Evolutionary conservation across 495 filamentous ascomycete species (phyloP).

Genomic region (Hypoxylon perforatum): DNA sequence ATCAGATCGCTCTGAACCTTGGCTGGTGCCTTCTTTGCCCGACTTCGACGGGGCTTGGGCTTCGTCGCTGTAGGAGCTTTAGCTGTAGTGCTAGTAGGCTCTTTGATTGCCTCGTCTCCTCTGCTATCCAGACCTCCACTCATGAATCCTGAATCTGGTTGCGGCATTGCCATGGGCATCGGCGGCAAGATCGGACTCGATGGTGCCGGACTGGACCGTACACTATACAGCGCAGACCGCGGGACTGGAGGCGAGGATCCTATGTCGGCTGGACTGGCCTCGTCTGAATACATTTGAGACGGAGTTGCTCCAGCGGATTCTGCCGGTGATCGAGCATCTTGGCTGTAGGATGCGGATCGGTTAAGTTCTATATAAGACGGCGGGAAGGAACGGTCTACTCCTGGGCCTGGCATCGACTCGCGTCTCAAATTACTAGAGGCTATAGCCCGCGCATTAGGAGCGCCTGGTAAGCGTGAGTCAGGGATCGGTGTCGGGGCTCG

Average conservation of each 20-base stretch:
- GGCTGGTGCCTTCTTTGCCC: slow-evolving; percentile 42
- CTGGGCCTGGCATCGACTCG: slow-evolving; percentile 31
- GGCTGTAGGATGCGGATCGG: slow-evolving; percentile 40
- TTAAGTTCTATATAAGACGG: slow-evolving; percentile 27
- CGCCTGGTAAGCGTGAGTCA: slow-evolving; percentile 35
- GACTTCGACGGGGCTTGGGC: slow-evolving; percentile 50
- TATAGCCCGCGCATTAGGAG: slow-evolving; percentile 43
- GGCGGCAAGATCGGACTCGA: slow-evolving; percentile 81
- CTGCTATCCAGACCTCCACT: slow-evolving; percentile 72
- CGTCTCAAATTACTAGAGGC: slow-evolving; percentile 36
- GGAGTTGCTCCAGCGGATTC: slow-evolving; percentile 66
- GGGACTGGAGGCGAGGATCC: slow-evolving; percentile 84
- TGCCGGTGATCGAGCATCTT: slow-evolving; percentile 55
- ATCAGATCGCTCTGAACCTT: slow-evolving; percentile 44
- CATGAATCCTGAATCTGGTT: slow-evolving; percentile 83
- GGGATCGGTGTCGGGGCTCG: slow-evolving; percentile 86
- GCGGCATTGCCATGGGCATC: slow-evolving; percentile 59
- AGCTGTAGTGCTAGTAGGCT: slow-evolving; percentile 37
- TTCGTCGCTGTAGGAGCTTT: slow-evolving; percentile 29
- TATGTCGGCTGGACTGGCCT: slow-evolving; percentile 70
- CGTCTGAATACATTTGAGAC: slow-evolving; percentile 64
- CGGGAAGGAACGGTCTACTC: slow-evolving; percentile 18
- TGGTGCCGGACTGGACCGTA: slow-evolving; percentile 63
- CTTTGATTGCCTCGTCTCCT: slow-evolving; percentile 59
- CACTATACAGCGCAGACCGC: slow-evolving; percentile 55